Evolutionary conservation across 2,329 filamentous ascomycete species (phyloP).

Genomic region (Massarina eburnea): DNA sequence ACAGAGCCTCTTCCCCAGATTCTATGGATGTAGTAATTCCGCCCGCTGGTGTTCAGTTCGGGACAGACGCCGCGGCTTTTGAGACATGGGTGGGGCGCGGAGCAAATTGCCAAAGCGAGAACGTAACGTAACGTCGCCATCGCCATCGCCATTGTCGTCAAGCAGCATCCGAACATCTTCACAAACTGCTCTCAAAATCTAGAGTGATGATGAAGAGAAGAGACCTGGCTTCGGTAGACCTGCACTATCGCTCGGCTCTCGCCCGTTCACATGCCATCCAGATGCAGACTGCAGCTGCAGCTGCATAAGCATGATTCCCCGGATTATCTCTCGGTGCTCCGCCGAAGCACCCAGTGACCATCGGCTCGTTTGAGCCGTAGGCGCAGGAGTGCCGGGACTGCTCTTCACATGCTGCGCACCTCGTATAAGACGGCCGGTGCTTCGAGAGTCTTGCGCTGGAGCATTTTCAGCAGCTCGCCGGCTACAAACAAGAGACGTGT

Average conservation of each 20-base stretch:
- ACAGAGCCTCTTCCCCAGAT: neutral
- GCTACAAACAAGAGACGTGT: constrained; percentile 28
- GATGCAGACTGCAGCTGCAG: constrained; percentile 9
- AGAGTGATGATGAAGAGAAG: too few species aligned
- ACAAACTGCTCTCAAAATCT: too few species aligned
- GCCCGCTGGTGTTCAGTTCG: constrained; percentile 6
- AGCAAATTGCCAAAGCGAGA: constrained; percentile 20
- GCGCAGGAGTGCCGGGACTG: neutral
- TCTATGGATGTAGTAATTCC: too few species aligned
- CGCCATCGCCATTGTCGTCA: too few species aligned
- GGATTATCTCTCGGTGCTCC: constrained; percentile 18
- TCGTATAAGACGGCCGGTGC: constrained; percentile 14
- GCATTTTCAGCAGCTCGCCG: constrained; percentile 4
- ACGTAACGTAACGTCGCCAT: constrained; percentile 11
- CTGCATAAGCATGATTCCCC: constrained; percentile 19
- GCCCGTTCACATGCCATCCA: constrained; percentile 30
- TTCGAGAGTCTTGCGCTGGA: constrained; percentile 8
- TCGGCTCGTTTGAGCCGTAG: constrained; percentile 7
- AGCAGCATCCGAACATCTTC: too few species aligned
- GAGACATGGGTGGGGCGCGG: constrained; percentile 16
- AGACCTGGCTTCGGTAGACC: too few species aligned
- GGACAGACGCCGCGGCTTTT: constrained; percentile 31
- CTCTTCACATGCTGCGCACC: constrained; percentile 26
- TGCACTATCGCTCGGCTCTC: too few species aligned
- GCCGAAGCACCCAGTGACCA: constrained; percentile 10